phyloP scores from a whole-genome alignment of 306 rosid species.

The Adenanthera pavonina region DNA sequence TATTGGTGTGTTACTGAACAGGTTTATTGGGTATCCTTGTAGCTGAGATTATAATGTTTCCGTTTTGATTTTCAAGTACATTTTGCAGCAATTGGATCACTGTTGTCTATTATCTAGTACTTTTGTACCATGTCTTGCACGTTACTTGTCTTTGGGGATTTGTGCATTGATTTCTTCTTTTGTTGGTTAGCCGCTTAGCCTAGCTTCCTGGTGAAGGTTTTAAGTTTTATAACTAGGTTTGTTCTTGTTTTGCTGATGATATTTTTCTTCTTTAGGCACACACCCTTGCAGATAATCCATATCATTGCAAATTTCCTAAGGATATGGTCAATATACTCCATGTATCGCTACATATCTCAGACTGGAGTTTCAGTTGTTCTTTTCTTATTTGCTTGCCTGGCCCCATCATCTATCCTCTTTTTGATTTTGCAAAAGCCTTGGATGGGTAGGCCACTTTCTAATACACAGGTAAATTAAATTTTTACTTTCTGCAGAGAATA shows the following conservation, averaged over 20 bases:
- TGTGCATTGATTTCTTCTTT: neutral
- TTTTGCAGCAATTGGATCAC: conserved; percentile 22
- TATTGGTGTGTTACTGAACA: conserved; percentile 16
- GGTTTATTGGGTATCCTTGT: neutral
- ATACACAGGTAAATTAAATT: conserved; percentile 69
- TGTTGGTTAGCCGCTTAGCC: neutral
- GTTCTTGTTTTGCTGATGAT: conserved; percentile 34
- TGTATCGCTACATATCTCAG: conserved; percentile 75
- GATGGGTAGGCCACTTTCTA: conserved; percentile 96
- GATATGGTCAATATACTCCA: conserved; percentile 95
- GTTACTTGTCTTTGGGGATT: conserved; percentile 2
- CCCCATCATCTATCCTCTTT: conserved; percentile 79
- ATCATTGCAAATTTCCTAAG: conserved; percentile 82
- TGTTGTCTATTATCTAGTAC: neutral
- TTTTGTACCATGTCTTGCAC: neutral
- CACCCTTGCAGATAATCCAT: conserved; percentile 94
- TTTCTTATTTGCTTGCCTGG: conserved; percentile 81
- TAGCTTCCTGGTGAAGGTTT: conserved; percentile 16
- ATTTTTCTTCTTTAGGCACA: conserved; percentile 61
- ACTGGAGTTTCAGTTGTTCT: conserved; percentile 90
- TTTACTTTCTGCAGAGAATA: conserved; percentile 15
- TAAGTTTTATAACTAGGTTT: conserved; percentile 10
- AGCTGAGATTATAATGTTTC: neutral
- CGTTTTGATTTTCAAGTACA: conserved; percentile 28
- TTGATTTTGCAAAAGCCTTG: conserved; percentile 93